These are phyloP conservation scores for Penicillium salamii DNA, from an alignment of 495 filamentous ascomycete genomes.

Conservation along the genomic window DNA sequence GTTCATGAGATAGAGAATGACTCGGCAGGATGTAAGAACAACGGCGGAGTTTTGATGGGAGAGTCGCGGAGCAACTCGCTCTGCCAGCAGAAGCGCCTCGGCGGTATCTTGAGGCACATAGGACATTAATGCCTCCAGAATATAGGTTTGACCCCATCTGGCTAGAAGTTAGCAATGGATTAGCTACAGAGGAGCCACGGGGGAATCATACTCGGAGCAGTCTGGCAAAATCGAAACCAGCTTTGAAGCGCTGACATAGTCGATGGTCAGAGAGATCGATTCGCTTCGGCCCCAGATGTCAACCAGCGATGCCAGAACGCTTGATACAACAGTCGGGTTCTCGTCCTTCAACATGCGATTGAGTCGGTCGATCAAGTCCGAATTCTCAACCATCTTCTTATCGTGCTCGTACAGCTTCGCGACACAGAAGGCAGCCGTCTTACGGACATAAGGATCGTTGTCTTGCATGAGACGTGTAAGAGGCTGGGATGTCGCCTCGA, in stretches of 20 bases:
- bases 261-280: slow-evolving; percentile 95
- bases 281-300: slow-evolving; percentile 99
- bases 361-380: slow-evolving; percentile 87
- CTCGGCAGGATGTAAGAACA: slow-evolving; percentile 90
- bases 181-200: background rate
- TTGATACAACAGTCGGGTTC: slow-evolving; percentile 95
- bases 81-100: slow-evolving; percentile 86
- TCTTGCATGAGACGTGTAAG: slow-evolving; percentile 83
- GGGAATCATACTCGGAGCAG: slow-evolving; percentile 80
- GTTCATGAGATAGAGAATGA: slow-evolving; percentile 98
- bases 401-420: slow-evolving; percentile 98
- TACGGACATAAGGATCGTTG: slow-evolving; percentile 92
- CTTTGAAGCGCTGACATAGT: slow-evolving; percentile 95
- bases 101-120: slow-evolving; percentile 90
- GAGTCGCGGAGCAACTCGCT: slow-evolving; percentile 87
- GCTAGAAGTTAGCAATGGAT: slow-evolving; percentile 23
- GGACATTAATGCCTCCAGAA: slow-evolving; percentile 95
- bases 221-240: slow-evolving; percentile 95
- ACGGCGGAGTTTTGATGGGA: slow-evolving; percentile 97
- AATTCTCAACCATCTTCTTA: slow-evolving; percentile 80
- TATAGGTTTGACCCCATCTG: slow-evolving; percentile 99
- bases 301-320: slow-evolving; percentile 86
- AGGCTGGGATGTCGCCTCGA: slow-evolving; percentile 82
- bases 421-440: slow-evolving; percentile 94
- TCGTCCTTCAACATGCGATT: slow-evolving; percentile 91